phyloP scores from a whole-genome alignment of 2,329 filamentous ascomycete species.

The Catunica adiposa region DNA sequence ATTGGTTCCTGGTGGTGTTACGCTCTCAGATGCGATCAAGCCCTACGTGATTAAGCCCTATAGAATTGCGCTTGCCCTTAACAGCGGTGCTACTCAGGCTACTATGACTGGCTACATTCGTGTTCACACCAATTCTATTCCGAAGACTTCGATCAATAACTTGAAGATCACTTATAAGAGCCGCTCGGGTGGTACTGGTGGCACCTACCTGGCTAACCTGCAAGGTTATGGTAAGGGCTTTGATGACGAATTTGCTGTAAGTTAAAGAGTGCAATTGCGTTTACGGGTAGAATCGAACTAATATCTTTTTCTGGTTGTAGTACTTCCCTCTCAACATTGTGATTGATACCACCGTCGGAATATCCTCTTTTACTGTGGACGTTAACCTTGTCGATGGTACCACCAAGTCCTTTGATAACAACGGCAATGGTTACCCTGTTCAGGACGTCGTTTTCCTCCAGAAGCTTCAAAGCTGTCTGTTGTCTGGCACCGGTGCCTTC shows the following conservation, averaged over 20 bases:
- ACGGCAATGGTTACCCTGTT: constrained; percentile 37
- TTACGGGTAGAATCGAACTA: no score
- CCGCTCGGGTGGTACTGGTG: constrained; percentile 28
- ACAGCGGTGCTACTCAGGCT: constrained; percentile 30
- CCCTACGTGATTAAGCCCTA: constrained; percentile 46
- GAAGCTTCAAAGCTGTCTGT: constrained; percentile 38
- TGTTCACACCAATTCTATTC: constrained; percentile 34
- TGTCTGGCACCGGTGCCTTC: constrained; percentile 26
- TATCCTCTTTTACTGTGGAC: constrained; percentile 43
- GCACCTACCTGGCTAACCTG: constrained; percentile 4
- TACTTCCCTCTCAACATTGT: constrained; percentile 33
- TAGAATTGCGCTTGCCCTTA: constrained; percentile 36
- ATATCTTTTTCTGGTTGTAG: not conserved
- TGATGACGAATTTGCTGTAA: constrained; percentile 38
- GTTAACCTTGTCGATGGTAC: constrained; percentile 32
- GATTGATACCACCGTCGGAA: constrained; percentile 40
- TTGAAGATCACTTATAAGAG: constrained; percentile 40
- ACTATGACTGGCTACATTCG: constrained; percentile 39
- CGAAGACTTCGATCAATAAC: constrained; percentile 26
- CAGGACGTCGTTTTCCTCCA: constrained; percentile 40
- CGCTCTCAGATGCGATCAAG: constrained; percentile 33
- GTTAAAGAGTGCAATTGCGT: not conserved
- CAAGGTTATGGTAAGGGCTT: constrained; percentile 33
- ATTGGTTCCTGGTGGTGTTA: constrained; percentile 35
- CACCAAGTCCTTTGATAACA: constrained; percentile 35